A percentile compares a stretch with the other conserved stretches of the same genome.
Conservation (phyloP, 108 stramenopile species). For the Poteriospumella lacustris region DNA sequence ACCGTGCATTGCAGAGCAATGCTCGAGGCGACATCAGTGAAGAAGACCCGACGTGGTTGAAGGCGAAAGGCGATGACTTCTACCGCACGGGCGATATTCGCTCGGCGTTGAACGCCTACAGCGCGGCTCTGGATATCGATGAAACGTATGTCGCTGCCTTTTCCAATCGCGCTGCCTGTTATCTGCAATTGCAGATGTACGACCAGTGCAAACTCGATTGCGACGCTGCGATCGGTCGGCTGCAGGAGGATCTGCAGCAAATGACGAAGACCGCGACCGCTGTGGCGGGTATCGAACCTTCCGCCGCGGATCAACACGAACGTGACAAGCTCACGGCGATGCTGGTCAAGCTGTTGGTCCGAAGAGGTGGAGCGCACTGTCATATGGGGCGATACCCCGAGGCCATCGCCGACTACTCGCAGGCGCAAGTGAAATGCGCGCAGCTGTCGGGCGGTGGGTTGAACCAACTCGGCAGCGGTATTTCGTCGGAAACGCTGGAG, state of each 20-base stretch:
- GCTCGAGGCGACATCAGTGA: conserved; percentile 41
- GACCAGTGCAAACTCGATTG: conserved; percentile 50
- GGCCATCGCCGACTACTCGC: neutral
- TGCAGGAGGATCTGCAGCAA: neutral
- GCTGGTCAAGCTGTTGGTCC: neutral
- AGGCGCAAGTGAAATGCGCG: conserved; percentile 33
- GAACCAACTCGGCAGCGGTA: neutral
- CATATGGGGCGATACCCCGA: conserved; percentile 9
- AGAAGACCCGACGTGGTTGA: conserved; percentile 54
- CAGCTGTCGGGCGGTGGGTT: neutral
- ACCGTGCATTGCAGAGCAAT: neutral
- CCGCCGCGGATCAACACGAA: conserved; percentile 40
- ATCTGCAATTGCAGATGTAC: conserved; percentile 33
- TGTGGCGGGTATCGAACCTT: conserved; percentile 24
- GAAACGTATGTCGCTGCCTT: conserved; percentile 27
- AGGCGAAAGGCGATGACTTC: conserved; percentile 57
- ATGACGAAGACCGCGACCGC: conserved; percentile 28
- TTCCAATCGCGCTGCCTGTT: conserved; percentile 47
- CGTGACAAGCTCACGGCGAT: neutral
- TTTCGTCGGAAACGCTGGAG: conserved; percentile 20
- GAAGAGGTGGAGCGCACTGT: conserved; percentile 24
- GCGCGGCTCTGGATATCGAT: conserved; percentile 48
- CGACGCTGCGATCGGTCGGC: conserved; percentile 24
- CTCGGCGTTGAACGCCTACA: conserved; percentile 54
- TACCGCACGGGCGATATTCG: conserved; percentile 46